phyloP scores from a whole-genome alignment of 2,329 filamentous ascomycete species.

The Diaporthe batatas region DNA sequence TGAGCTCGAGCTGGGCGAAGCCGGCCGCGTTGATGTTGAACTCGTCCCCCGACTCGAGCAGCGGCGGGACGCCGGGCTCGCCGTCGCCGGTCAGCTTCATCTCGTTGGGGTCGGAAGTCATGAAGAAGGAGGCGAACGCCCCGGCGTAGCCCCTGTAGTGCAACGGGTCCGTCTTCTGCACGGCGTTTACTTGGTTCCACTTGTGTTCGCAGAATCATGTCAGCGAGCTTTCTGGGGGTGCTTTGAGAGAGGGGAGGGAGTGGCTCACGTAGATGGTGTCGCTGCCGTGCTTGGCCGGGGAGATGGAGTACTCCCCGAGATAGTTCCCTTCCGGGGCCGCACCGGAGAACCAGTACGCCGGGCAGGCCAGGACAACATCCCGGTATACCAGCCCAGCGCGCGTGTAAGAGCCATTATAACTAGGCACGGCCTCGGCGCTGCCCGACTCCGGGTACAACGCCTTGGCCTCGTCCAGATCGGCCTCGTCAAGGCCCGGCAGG shows the following conservation, averaged over 20 bases:
- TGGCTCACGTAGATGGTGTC: conserved; percentile 68
- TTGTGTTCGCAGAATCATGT: conserved; percentile 42
- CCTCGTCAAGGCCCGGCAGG: conserved; percentile 60
- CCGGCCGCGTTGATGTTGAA: conserved; percentile 64
- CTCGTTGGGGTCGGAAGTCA: conserved; percentile 69
- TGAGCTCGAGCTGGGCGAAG: conserved; percentile 56
- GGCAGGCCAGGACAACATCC: conserved; percentile 71
- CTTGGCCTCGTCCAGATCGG: conserved; percentile 56
- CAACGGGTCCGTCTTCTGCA: conserved; percentile 64
- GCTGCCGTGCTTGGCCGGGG: conserved; percentile 69
- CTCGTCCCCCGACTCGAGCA: conserved; percentile 56
- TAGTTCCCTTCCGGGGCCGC: conserved; percentile 61
- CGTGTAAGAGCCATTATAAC: conserved; percentile 64
- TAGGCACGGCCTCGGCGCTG: conserved; percentile 59
- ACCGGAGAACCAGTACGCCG: conserved; percentile 67
- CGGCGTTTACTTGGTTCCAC: conserved; percentile 69
- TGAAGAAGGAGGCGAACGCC: conserved; percentile 71
- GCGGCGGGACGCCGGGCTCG: conserved; percentile 59
- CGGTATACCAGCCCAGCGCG: conserved; percentile 70
- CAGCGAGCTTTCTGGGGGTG: background rate
- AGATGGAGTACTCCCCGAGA: conserved; percentile 71
- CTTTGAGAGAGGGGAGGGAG: background rate
- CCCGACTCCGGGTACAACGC: conserved; percentile 63
- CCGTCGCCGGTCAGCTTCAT: conserved; percentile 64
- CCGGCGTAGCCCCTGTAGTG: conserved; percentile 70